Evolutionary conservation across 1,284 basidiomycete genomes (phyloP).

Genomic region (Sporisorium exsertum): DNA sequence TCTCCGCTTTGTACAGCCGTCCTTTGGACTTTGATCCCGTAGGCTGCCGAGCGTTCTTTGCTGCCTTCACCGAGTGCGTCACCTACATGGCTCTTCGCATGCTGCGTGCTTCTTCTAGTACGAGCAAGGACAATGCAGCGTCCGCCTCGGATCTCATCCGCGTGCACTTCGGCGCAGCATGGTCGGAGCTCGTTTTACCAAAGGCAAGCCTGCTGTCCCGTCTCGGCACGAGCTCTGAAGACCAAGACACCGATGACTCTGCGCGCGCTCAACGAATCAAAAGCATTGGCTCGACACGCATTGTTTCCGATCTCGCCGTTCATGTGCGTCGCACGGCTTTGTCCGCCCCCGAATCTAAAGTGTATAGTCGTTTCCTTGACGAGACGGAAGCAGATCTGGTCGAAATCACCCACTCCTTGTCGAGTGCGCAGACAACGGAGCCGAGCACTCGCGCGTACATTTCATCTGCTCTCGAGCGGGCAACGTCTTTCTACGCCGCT

Average conservation of each 20-base stretch:
- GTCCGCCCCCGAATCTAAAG: slow-evolving; percentile 6
- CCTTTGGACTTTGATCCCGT: slow-evolving; percentile 71
- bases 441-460: not conserved
- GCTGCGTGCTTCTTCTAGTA: slow-evolving; percentile 10
- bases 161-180: slow-evolving; percentile 39
- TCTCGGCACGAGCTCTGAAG: slow-evolving; percentile 69
- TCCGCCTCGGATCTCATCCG: slow-evolving; percentile 31
- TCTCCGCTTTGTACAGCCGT: slow-evolving; percentile 79
- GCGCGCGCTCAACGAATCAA: slow-evolving; percentile 63
- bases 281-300: slow-evolving; percentile 74
- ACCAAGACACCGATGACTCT: slow-evolving; percentile 20
- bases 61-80: slow-evolving; percentile 78
- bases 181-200: slow-evolving; percentile 43
- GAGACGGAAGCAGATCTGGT: slow-evolving; percentile 22
- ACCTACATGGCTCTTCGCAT: slow-evolving; percentile 72
- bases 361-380: slow-evolving; percentile 13
- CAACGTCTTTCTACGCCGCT: slow-evolving; percentile 34
- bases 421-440: not conserved
- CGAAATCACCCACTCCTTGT: slow-evolving; percentile 13
- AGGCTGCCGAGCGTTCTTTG: slow-evolving; percentile 74
- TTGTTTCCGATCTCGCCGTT: slow-evolving; percentile 71
- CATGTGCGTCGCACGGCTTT: slow-evolving; percentile 35
- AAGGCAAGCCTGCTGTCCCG: slow-evolving; percentile 16
- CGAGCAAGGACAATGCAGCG: slow-evolving; percentile 6
- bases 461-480: slow-evolving; percentile 18